These are phyloP conservation scores for Leccinum solheimii DNA, from an alignment of 1,284 basidiomycete genomes.

Conservation along the genomic window DNA sequence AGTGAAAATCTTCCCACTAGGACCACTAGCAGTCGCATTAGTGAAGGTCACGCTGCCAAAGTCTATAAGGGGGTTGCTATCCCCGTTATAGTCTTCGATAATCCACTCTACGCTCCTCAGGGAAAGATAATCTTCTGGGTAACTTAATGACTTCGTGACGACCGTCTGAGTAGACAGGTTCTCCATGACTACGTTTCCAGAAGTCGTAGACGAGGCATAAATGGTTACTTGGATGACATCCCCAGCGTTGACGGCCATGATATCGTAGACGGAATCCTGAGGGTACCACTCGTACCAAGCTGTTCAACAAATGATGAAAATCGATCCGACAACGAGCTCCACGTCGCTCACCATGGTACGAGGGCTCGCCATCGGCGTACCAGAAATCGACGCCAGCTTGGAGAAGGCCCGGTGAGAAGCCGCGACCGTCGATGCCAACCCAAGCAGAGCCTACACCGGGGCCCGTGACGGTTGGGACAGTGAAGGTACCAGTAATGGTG, in stretches of 20 bases:
- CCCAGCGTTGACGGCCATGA: constrained; percentile 16
- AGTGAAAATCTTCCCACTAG: constrained; percentile 6
- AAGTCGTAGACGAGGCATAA: constrained; percentile 20
- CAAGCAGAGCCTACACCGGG: constrained; percentile 17
- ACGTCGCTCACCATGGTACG: constrained; percentile 17
- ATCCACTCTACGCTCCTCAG: constrained; percentile 27
- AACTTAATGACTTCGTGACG: constrained; percentile 8
- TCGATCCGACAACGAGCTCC: neutral
- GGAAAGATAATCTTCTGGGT: constrained; percentile 20
- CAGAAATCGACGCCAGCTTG: constrained; percentile 27
- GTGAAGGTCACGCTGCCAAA: constrained; percentile 24
- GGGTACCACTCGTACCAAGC: constrained; percentile 27
- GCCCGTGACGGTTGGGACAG: constrained; percentile 16
- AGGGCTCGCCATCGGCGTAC: neutral
- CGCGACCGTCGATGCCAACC: constrained; percentile 28
- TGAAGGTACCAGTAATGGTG: constrained; percentile 19
- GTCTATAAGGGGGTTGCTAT: constrained; percentile 6
- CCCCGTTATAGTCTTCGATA: constrained; percentile 21
- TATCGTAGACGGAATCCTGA: neutral
- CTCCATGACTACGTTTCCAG: constrained; percentile 19
- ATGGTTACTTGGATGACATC: constrained; percentile 19
- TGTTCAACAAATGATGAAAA: constrained; percentile 8
- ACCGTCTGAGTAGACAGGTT: constrained; percentile 17
- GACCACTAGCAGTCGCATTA: constrained; percentile 14
- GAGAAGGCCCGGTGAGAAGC: constrained; percentile 17